These are phyloP conservation scores for Rhizopogon rudus DNA, from an alignment of 768 basidiomycete species.

Conservation along the genomic window DNA sequence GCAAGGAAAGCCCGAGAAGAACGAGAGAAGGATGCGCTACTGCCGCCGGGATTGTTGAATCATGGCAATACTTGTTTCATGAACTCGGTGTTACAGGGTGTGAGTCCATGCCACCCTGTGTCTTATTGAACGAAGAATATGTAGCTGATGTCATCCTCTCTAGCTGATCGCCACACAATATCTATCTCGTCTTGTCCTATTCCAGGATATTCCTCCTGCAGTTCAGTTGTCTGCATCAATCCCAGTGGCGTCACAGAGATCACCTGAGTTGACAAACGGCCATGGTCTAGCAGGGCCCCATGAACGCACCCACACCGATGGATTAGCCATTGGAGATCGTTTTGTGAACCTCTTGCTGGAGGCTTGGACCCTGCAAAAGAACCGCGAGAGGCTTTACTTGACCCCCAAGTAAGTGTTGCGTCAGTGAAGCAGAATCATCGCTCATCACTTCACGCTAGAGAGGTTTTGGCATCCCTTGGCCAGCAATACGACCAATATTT, in stretches of 20 bases:
- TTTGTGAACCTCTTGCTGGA: slow-evolving; percentile 56
- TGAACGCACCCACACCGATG: slow-evolving; percentile 49
- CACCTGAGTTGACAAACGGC: slow-evolving; percentile 64
- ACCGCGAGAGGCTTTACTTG: slow-evolving; percentile 43
- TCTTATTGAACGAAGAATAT: slow-evolving; percentile 7
- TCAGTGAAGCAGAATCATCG: background rate
- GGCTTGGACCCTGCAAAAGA: slow-evolving; percentile 61
- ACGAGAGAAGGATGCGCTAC: slow-evolving; percentile 48
- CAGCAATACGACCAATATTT: slow-evolving; percentile 92
- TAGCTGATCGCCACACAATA: slow-evolving; percentile 67
- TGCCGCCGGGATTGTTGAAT: slow-evolving; percentile 74
- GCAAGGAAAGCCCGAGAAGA: slow-evolving; percentile 60
- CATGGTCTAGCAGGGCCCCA: slow-evolving; percentile 46
- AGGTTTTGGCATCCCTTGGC: slow-evolving; percentile 62
- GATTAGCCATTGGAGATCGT: slow-evolving; percentile 68
- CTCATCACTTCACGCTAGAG: slow-evolving; percentile 30
- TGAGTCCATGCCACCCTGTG: slow-evolving; percentile 31
- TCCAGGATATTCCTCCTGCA: slow-evolving; percentile 40
- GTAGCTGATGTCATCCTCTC: background rate
- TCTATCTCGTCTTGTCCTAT: slow-evolving; percentile 53
- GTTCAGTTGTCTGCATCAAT: slow-evolving; percentile 36
- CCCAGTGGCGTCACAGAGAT: slow-evolving; percentile 43
- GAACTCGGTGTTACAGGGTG: slow-evolving; percentile 91
- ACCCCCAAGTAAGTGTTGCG: slow-evolving; percentile 63
- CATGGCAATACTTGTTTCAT: slow-evolving; percentile 94